Evolutionary conservation across 176 grass and related monocot species (phyloP).

Genomic region (Metroxylon sagu): DNA sequence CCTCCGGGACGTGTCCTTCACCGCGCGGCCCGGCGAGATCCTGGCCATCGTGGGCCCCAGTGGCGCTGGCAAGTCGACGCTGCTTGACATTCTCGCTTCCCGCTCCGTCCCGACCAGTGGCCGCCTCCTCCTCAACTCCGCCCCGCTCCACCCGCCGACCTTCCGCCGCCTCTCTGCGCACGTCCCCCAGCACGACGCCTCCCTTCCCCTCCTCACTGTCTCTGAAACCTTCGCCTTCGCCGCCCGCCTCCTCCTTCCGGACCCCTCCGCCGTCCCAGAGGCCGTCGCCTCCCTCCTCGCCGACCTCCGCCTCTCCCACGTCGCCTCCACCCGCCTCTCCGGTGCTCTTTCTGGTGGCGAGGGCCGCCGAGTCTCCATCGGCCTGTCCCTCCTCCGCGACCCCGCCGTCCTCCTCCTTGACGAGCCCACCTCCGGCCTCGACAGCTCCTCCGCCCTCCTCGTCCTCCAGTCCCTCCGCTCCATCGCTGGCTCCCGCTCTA

Average conservation of each 20-base stretch:
- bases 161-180: conserved; percentile 75
- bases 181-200: conserved; percentile 62
- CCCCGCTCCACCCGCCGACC: conserved; percentile 40
- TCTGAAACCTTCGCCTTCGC: conserved; percentile 82
- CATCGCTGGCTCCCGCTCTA: conserved; percentile 38
- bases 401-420: conserved; percentile 86
- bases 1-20: conserved; percentile 75
- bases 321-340: conserved; percentile 52
- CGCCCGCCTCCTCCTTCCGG: conserved; percentile 46
- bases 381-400: conserved; percentile 57
- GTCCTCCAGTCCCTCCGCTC: conserved; percentile 69
- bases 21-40: conserved; percentile 61
- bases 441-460: conserved; percentile 67
- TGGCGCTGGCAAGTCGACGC: conserved; percentile 86
- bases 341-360: conserved; percentile 71
- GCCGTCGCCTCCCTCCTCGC: conserved; percentile 37
- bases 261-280: not conserved
- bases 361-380: conserved; percentile 81
- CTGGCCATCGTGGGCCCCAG: conserved; percentile 85
- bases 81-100: conserved; percentile 82
- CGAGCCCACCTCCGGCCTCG: conserved; percentile 82
- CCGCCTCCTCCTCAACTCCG: conserved; percentile 49
- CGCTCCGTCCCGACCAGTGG: conserved; percentile 55
- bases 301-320: conserved; percentile 58
- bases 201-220: conserved; percentile 71